Base-by-base conservation (phyloP, 768 basidiomycete genomes). In the Russula sp. region DNA sequence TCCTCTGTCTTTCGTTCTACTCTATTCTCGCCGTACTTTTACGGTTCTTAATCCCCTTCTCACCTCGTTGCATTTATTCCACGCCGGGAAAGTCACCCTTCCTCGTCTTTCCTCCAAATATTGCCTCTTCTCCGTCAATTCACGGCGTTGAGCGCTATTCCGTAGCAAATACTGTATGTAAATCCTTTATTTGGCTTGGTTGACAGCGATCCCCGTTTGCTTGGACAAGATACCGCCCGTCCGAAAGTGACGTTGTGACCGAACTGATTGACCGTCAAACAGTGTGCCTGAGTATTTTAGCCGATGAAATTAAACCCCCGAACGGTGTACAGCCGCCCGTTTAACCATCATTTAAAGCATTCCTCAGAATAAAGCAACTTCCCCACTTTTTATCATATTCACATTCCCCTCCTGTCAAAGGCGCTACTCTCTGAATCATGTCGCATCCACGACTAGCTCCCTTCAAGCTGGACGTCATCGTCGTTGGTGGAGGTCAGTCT, bases 401-500 rank as follows among this genome's bases (percentile, higher is more conserved):
- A 46, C 48, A 18, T 24, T 30, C 18, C 18, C 51, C 57, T 44
- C 14, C 2, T 34, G 3, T 18, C 46, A 49, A 51, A 55, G 38
- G 8, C 57, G 7, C 28, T 13, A 6, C 48, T 2, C 18, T 57
- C n/a, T 7, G 20, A 42, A 40, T 2, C 14, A 65, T 65, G 64
- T 46, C 54, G 3, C 48, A 61, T n/a, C 30, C 46, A 22, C 36
- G 66, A 18, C 51, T 6, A 9, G 62, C 67, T 1, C 57, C 62
- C 7, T 60, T 69, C 40, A 38, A 48, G 24, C 26, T 67, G 14
- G 65, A 69, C 34, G 44, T 69, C 20, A 63, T 69, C 20, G 49
- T 69, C 40, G 67, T 69, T n/a, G 67, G 67, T 48, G 67, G 62
- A n/a, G 49, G 67, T 63, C 11, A 13, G 67, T 58, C 5, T 32